These are phyloP conservation scores for Geosiphon pyriformis DNA, from an alignment of 192 early-diverging fungal genomes.

Conservation along the genomic window DNA sequence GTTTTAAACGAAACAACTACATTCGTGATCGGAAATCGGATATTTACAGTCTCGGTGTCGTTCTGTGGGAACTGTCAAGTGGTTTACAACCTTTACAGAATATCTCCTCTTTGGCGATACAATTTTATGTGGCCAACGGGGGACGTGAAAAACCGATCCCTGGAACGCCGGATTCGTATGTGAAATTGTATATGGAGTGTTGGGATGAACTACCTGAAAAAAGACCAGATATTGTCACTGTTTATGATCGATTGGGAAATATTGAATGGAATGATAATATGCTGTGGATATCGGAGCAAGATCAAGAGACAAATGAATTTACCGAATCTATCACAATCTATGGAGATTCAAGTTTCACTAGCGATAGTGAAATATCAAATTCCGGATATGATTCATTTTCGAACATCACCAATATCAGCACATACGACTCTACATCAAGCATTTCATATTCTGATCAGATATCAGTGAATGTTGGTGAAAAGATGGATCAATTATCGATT, in stretches of 20 bases:
- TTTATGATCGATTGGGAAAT: neutral
- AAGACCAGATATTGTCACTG: neutral
- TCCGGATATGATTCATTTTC: too few relatives aligned
- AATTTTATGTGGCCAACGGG: neutral
- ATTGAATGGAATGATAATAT: too few relatives aligned
- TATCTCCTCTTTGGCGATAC: neutral
- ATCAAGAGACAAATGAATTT: too few relatives aligned
- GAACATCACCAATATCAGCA: too few relatives aligned
- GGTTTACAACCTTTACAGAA: neutral
- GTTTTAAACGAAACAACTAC: neutral
- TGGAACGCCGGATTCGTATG: neutral
- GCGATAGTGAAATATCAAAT: too few relatives aligned
- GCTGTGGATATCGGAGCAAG: too few relatives aligned
- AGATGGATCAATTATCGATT: too few relatives aligned
- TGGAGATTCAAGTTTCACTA: too few relatives aligned
- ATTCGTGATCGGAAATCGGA: neutral
- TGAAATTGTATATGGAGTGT: neutral
- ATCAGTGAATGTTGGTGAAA: too few relatives aligned
- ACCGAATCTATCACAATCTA: too few relatives aligned
- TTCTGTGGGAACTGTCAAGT: conserved; percentile 1
- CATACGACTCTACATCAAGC: too few relatives aligned
- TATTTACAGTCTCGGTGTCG: conserved; percentile 1
- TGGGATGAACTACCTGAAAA: neutral
- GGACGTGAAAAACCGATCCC: neutral
- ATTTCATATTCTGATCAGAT: too few relatives aligned